Evolutionary conservation across 768 basidiomycete genomes (phyloP).

Genomic region (Lepiota venenata): DNA sequence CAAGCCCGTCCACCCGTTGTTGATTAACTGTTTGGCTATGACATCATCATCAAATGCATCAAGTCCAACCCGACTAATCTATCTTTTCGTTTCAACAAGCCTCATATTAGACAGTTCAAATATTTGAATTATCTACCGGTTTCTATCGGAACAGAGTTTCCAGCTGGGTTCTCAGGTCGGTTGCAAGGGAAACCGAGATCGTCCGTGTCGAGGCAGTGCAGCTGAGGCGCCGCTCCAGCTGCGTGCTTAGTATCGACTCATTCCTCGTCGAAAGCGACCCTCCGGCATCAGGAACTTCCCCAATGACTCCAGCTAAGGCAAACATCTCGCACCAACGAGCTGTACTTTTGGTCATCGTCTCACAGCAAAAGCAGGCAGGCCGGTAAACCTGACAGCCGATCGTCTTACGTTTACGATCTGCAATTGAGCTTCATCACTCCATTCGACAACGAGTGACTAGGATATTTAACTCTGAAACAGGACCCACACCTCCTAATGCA

Average conservation of each 20-base stretch:
- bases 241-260: no score
- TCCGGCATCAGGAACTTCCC: no score
- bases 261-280: no score
- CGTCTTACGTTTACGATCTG: neutral
- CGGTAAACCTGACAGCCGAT: neutral
- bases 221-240: no score
- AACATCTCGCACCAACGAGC: no score
- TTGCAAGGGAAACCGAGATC: conserved; percentile 1
- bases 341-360: neutral
- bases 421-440: neutral
- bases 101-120: neutral
- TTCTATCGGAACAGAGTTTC: no score
- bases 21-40: no score
- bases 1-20: no score
- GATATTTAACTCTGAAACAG: conserved; percentile 5
- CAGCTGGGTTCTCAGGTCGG: neutral
- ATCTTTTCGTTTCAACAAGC: neutral
- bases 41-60: no score
- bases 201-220: neutral
- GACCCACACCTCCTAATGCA: neutral
- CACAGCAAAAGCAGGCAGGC: neutral
- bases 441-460: neutral
- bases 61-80: no score
- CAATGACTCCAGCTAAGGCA: no score
- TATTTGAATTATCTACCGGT: no score